Base-by-base conservation (phyloP, 2,329 filamentous ascomycete species). In the Tolypocladium paradoxum region DNA sequence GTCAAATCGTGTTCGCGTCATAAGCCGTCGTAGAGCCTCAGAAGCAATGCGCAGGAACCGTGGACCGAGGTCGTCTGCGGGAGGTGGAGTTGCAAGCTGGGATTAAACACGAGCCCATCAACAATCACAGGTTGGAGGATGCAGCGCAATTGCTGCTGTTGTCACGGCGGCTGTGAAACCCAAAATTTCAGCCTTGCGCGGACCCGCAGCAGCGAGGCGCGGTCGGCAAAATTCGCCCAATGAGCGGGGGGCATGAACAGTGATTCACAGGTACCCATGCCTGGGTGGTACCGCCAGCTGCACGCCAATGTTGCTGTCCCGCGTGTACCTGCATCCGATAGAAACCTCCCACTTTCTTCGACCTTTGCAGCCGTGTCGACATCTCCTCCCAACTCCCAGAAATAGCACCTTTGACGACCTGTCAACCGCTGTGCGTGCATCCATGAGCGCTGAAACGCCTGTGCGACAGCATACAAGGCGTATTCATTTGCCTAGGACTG, bases 101-200 rank as follows among this genome's bases (percentile, higher is more conserved):
- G 22, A 31, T 18, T 18, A 29, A 31, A 36, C 2, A 22, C 24
- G 14, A 24, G 12, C 24, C 24, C 33, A 35, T 51, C 22, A 20
- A 3, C 14, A 37, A 31, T 29, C 2, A 38, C 48, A 34, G n/a
- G 12, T 43, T 31, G 27, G 24, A n/a, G n/a, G n/a, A 29, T 50
- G 37, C 27, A 14, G 37, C 31, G 43, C 43, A 27, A 29, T 12
- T 4, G 43, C 43, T 11, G 4, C 43, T 12, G 43, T 46, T 46
- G 11, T 33, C 27, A 33, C 27, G 6, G 43, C 27, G 29, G 18
- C 27, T n/a, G 27, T 18, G 1, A 18, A 27, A 12, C 16, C 53
- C 52, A 58, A 56, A 59, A 59, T 59, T 58, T 59, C 58, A 60
- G 56, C 58, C 58, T 59, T 57, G 56, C 56, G 47, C 47, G 24